Percentiles rank a stretch among this genome's conserved stretches.
phyloP scores from a whole-genome alignment of 73 alveolate species.

The Paramecium octaurelia region DNA sequence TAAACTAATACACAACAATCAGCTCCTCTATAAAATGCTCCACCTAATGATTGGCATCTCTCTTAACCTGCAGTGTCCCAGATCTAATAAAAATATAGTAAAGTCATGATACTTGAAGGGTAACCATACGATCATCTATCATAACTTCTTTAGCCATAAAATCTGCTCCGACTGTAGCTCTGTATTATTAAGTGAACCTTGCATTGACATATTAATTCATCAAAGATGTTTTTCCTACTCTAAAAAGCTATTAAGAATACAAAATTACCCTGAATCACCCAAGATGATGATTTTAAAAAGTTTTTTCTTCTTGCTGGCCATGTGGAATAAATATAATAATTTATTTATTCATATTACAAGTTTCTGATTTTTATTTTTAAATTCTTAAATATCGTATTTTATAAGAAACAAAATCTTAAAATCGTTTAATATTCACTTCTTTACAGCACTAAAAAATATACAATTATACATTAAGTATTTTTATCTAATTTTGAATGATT shows the following conservation, averaged over 20 bases:
- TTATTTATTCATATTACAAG: neutral
- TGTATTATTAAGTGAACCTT: constrained; percentile 83
- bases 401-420: neutral
- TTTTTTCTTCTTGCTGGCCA: constrained; percentile 89
- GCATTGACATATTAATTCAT: constrained; percentile 86
- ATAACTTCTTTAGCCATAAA: constrained; percentile 90
- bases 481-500: constrained; percentile 35
- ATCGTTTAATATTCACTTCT: neutral
- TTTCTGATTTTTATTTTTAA: neutral
- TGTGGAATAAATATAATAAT: constrained; percentile 12
- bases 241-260: neutral
- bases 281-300: constrained; percentile 93
- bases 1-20: constrained; percentile 95
- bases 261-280: constrained; percentile 90
- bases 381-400: neutral
- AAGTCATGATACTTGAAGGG: constrained; percentile 76
- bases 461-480: constrained; percentile 19
- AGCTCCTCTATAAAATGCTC: constrained; percentile 98
- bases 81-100: constrained; percentile 70
- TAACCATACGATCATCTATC: constrained; percentile 89
- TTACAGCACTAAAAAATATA: neutral
- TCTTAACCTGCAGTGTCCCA: constrained; percentile 80
- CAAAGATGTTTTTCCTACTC: constrained; percentile 96
- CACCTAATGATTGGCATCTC: constrained; percentile 90
- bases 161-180: constrained; percentile 98